Conservation (phyloP, 2,329 filamentous ascomycete genomes). For the Colletotrichum sp. region DNA sequence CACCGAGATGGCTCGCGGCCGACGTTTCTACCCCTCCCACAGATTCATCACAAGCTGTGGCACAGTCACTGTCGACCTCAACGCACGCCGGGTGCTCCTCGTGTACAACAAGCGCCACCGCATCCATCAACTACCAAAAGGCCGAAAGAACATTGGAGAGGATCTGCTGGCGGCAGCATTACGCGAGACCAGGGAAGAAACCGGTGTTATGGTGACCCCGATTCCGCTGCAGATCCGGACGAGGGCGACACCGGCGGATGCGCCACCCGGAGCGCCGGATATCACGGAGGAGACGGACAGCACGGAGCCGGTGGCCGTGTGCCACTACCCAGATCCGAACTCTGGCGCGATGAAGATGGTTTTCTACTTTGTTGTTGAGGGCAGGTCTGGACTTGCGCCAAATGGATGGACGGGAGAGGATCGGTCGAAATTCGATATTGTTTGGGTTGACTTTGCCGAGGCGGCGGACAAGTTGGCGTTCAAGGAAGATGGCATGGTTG, state of each 20-base stretch:
- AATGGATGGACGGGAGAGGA: constrained; percentile 8
- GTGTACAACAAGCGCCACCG: constrained; percentile 46
- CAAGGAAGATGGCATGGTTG: constrained; percentile 26
- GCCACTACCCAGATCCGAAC: constrained; percentile 17
- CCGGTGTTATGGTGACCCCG: constrained; percentile 43
- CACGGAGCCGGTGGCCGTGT: background rate
- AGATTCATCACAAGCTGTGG: constrained; percentile 51
- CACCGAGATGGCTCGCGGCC: constrained; percentile 5
- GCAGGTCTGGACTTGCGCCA: constrained; percentile 27
- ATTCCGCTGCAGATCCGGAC: constrained; percentile 46
- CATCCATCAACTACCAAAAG: constrained; percentile 53
- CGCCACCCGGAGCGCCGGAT: background rate
- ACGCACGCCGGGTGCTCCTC: constrained; percentile 40
- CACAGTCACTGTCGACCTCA: constrained; percentile 47
- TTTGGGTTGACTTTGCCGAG: constrained; percentile 28
- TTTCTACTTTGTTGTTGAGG: constrained; percentile 43
- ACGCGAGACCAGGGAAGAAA: constrained; percentile 54
- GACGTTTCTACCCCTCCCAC: constrained; percentile 42
- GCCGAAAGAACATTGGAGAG: constrained; percentile 52
- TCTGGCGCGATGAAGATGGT: constrained; percentile 41
- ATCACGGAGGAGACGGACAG: constrained; percentile 25
- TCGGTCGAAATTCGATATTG: constrained; percentile 30
- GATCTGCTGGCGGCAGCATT: constrained; percentile 44
- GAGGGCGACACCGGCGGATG: constrained; percentile 39
- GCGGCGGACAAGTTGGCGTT: constrained; percentile 26